Base-by-base conservation (phyloP, 106 monocot genomes). In the Dendrobium officinale region DNA sequence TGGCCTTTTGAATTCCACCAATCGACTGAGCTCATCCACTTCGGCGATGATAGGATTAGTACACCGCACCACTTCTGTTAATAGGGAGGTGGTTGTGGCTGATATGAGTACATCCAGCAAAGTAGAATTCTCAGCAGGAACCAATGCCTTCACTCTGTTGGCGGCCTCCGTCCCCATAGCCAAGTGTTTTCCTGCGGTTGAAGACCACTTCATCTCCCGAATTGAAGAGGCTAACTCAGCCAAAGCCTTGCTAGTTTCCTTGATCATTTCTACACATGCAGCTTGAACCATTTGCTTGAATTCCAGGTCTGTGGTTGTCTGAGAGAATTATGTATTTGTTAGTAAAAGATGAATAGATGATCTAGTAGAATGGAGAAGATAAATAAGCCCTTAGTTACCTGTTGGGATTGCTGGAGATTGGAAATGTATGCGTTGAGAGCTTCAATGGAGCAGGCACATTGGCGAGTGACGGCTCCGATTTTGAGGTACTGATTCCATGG, bases 401-500 rank as follows among this genome's bases (percentile, higher is more conserved):
- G 66, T 4, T 66, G 6, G 66, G 66, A 20, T 1, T 33, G 8
- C 10, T 37, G 11, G 0, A 33, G 68, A 2, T 47, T 37, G 37
- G 37, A 37, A 37, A 37, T 37, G 2, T 37, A 37, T 37, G 37
- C 37, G 37, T 37, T 37, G 9, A 91, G 84, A 49, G 85, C 86
- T 24, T 89, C 86, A 27, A 91, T 85, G 42, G 82, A 86, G 74
- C 73, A 84, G 9, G 89, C 91, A 11, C 87, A 91, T 10, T 82
- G 87, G 11, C 91, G 91, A 18, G 54, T 75, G 31, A 78, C n/a
- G n/a, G 82, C 78, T 79, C 91, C 91, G 47, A 93, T 76, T 64
- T 83, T 86, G 11, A 78, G 87, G 79, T 93, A 93, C 45, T 89
- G 93, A 11, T 76, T 81, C 93, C 91, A 91, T 2, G 37, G 37